Conservation (phyloP, 805 yeast genomes). For the Metschnikowia kunwiensis region DNA sequence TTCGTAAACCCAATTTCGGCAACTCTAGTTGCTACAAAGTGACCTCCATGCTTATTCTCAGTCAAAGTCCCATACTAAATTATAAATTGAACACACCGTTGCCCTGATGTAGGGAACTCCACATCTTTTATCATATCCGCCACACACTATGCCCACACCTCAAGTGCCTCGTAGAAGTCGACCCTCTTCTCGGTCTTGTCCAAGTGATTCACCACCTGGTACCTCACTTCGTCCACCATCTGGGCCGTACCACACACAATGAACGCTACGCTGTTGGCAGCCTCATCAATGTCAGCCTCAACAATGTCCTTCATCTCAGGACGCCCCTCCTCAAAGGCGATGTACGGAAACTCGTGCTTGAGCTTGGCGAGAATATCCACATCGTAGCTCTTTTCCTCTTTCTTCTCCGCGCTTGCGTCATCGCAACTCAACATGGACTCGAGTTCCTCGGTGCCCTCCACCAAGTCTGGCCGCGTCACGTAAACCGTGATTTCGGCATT, state of each 20-base stretch:
- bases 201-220: conserved; percentile 42
- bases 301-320: conserved; percentile 37
- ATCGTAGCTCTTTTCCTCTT: conserved; percentile 1
- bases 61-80: no score
- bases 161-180: conserved; percentile 72
- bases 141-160: conserved; percentile 56
- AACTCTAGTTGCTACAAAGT: no score
- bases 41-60: not conserved
- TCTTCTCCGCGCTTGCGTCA: conserved; percentile 2
- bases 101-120: no score
- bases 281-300: conserved; percentile 31
- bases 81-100: no score
- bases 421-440: not conserved
- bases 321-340: conserved; percentile 46
- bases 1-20: no score
- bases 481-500: conserved; percentile 39
- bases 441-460: conserved; percentile 15
- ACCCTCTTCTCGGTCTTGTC: conserved; percentile 43
- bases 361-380: conserved; percentile 11
- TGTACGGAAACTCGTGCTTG: conserved; percentile 27
- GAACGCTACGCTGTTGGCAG: conserved; percentile 44
- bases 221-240: conserved; percentile 56
- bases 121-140: not conserved
- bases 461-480: conserved; percentile 14
- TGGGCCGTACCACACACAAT: conserved; percentile 61